Base-by-base conservation (phyloP, 2,329 filamentous ascomycete genomes). In the Fonsecaea erecta region DNA sequence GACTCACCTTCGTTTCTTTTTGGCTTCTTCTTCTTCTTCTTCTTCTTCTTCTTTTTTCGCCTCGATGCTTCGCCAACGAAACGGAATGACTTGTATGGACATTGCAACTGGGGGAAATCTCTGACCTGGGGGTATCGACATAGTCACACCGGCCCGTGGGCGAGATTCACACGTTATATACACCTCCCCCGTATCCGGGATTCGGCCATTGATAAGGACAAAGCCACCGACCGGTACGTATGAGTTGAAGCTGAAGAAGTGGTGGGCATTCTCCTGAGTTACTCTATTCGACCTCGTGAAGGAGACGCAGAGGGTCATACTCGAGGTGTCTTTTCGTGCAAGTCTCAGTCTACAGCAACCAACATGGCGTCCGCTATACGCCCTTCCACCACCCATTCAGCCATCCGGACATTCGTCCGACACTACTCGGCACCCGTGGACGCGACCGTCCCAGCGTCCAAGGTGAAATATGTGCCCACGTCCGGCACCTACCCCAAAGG, bases 401-500 rank as follows among this genome's bases (percentile, higher is more conserved):
- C 62, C 46, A 52, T 67, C 40, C 57, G 65, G 30, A 63, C 37
- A 12, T 69, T 69, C 55, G 57, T 67, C 43, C 67, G 70, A 3
- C 61, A 63, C 32, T 82, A 82, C 72, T 81, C 80, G 59, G 78
- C 80, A 46, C 79, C 79, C 4, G 64, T 81, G 43, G 80, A 82
- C 67, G 76, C 76, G 68, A 76, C 78, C 48, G 84, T 96, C 64
- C 93, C 93, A 1, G 84, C 86, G 16, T 86, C 90, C 65, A 99
- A 98, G 82, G 86, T 89, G 77, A 96, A 96, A 79, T 97, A 96
- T 78, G 87, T 98, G 58, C 93, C 95, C 8, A 89, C 86, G 0
- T 86, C 85, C 48, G 95, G 94, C 68, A 92, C 88, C 21, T 98
- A 98, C 74, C 95, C 95, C 3, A 88, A 91, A 76, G 95, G 94